Conservation (phyloP, 352 stramenopile species). For the Globisporangium apiculatum region DNA sequence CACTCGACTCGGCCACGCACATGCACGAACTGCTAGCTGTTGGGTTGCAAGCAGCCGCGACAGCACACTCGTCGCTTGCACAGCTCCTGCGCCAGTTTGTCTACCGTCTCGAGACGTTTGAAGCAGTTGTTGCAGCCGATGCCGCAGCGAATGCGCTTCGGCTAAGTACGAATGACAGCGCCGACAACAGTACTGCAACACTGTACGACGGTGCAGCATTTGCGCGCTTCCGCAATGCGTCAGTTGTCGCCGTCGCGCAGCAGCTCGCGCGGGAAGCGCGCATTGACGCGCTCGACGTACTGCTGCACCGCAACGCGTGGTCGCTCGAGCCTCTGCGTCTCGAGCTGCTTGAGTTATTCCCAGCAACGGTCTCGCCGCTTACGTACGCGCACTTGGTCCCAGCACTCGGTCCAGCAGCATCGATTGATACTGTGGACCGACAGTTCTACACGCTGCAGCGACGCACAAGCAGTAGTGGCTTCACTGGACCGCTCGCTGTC, state of each 20-base stretch:
- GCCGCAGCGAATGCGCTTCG: slow-evolving; percentile 1
- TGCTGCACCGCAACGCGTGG: slow-evolving; percentile 44
- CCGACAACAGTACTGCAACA: slow-evolving; percentile 7
- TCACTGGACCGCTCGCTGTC: too few relatives aligned
- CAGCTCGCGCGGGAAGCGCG: slow-evolving; percentile 47
- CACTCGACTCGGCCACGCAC: slow-evolving; percentile 27
- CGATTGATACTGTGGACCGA: slow-evolving; percentile 11
- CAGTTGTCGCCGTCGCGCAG: slow-evolving; percentile 28
- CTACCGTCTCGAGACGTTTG: slow-evolving; percentile 48
- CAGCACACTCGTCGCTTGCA: slow-evolving; percentile 9
- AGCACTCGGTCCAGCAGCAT: slow-evolving; percentile 20
- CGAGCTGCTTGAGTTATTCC: slow-evolving; percentile 38
- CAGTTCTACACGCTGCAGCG: slow-evolving; percentile 37
- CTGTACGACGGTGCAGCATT: slow-evolving; percentile 39
- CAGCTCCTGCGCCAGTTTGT: slow-evolving; percentile 23
- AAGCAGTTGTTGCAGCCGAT: slow-evolving; percentile 21
- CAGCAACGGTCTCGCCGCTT: slow-evolving; percentile 26
- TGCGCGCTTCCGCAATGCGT: slow-evolving; percentile 21
- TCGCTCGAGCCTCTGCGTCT: slow-evolving; percentile 44
- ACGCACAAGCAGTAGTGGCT: neutral
- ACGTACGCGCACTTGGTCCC: slow-evolving; percentile 44
- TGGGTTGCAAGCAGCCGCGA: slow-evolving; percentile 21
- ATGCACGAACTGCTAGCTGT: slow-evolving; percentile 59
- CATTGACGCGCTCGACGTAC: slow-evolving; percentile 26
- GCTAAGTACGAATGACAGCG: too few relatives aligned